Base-by-base conservation (phyloP, 2,329 filamentous ascomycete genomes). In the Cladosporium colombiae region DNA sequence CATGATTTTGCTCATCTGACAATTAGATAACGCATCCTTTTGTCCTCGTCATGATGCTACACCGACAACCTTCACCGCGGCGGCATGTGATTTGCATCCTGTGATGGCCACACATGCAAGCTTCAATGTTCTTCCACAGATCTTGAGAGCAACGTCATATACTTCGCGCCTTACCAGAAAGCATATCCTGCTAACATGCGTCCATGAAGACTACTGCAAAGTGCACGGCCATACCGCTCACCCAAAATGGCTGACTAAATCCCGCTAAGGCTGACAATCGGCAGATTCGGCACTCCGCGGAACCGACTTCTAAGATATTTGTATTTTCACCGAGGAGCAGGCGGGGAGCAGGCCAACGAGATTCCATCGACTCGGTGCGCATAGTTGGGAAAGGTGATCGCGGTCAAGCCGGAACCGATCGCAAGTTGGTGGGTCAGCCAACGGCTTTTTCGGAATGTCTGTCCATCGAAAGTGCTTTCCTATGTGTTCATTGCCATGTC, bases 231-330 rank as follows among this genome's bases (percentile, higher is more conserved):
- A 58, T 58, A 58, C 56, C 56, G 56, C 40, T 58, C 33, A 21
- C 33, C 21, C 5, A 18, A 44, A 37, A 21, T 62, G 31, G 59
- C 59, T 62, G 59, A 62, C 49, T 56, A 14, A 63, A 63, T 21
- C 33, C 33, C 60, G 50, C 60, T 63, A 63, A 55, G 49, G 50
- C 49, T 63, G 60, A 55, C 33, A 44, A 44, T 62, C 60, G 60
- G 60, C 31, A 25, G 21, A 40, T 55, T 31, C 60, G 60, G 60
- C 35, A 55, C 31, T 8, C 35, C 60, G 60, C 60, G 60, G 60
- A 63, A 55, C 25, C 40, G 49, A 44, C 50, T 55, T 53, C 7
- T 37, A 52, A 29, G 31, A 33, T 33, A 23, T 50, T 50, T 44
- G 18, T 61, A 46, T 35, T 33, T 10, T 23, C 56, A 18, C 56